Conservation (phyloP, 768 basidiomycete species). For the Mycena maculata region DNA sequence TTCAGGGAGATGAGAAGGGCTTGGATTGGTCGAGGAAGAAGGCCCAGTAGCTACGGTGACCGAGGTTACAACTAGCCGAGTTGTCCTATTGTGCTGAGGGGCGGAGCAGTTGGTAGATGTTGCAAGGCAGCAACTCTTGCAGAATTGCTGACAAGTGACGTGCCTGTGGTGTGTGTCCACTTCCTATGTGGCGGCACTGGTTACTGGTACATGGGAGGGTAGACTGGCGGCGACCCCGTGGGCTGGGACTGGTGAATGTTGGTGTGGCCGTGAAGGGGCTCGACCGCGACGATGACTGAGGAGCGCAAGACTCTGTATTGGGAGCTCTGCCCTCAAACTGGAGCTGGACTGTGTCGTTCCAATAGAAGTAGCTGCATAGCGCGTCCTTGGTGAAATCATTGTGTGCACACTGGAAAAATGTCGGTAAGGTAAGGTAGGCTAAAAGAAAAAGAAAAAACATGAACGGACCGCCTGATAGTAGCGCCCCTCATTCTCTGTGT, state of each 20-base stretch:
- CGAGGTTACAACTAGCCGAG: neutral
- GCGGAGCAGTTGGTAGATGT: neutral
- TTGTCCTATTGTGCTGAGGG: neutral
- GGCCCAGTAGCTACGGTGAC: neutral
- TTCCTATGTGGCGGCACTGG: neutral
- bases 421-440: neutral
- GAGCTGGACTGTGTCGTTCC: neutral
- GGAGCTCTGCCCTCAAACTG: neutral
- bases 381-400: neutral
- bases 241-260: neutral
- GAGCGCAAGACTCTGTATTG: no score
- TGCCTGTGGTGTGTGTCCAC: neutral
- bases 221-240: neutral
- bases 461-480: neutral
- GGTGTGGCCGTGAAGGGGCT: neutral
- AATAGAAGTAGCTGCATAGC: neutral
- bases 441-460: neutral
- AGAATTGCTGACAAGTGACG: neutral
- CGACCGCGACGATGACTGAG: neutral
- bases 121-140: neutral
- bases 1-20: neutral
- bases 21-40: neutral
- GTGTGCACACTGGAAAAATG: neutral
- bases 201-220: neutral
- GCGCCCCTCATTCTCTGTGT: neutral